These are phyloP conservation scores for Botrytis medusae DNA, from an alignment of 2,329 filamentous ascomycete species.

Conservation along the genomic window DNA sequence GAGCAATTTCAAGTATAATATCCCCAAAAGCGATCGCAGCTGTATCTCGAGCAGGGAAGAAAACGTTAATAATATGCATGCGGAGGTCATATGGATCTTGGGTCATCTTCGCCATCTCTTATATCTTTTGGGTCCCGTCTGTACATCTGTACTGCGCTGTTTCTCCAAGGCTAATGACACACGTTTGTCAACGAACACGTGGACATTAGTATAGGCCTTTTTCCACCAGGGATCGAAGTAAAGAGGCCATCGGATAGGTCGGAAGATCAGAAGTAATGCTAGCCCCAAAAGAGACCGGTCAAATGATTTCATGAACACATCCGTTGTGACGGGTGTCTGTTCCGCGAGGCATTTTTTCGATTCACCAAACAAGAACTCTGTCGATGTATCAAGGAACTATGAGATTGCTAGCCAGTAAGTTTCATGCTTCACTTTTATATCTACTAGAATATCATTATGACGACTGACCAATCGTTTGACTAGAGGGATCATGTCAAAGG, in stretches of 20 bases:
- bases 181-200: conserved; percentile 9
- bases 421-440: neutral
- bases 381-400: conserved; percentile 10
- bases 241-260: conserved; percentile 17
- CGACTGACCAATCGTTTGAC: neutral
- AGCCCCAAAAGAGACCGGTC: conserved; percentile 4
- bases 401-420: neutral
- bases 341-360: neutral
- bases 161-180: conserved; percentile 18
- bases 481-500: conserved; percentile 10
- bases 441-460: too few relatives aligned
- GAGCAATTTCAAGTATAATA: conserved; percentile 7
- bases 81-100: neutral
- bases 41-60: conserved; percentile 4
- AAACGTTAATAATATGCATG: conserved; percentile 5
- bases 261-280: conserved; percentile 10
- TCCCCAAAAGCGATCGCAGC: neutral
- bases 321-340: conserved; percentile 7
- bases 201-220: conserved; percentile 7
- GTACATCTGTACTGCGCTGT: neutral
- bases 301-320: conserved; percentile 15
- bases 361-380: conserved; percentile 1
- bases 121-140: neutral
- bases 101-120: neutral
- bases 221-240: conserved; percentile 17